Evolutionary conservation across 129 eudicot species (phyloP).

Genomic region (Kitagawia praeruptora): DNA sequence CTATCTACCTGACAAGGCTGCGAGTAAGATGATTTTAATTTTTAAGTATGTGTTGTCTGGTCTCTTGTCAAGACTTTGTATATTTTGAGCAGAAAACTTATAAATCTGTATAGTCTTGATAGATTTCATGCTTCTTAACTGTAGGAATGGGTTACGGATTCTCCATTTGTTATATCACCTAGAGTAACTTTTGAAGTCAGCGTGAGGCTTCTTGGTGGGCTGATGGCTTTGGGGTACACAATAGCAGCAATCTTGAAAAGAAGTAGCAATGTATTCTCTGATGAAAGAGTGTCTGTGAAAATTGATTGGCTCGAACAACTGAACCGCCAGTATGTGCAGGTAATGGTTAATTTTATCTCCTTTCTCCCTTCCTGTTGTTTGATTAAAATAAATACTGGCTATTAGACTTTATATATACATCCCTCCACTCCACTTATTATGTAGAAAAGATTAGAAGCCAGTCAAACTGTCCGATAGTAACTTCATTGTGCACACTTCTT

Average conservation of each 20-base stretch:
- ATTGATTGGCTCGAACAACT: constrained; percentile 90
- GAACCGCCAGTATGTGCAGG: constrained; percentile 85
- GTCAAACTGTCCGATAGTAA: not conserved
- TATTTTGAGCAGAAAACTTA: not conserved
- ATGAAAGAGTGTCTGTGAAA: constrained; percentile 76
- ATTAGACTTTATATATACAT: not conserved
- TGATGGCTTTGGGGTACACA: constrained; percentile 98
- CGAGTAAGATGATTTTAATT: too few relatives aligned
- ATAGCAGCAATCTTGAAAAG: constrained; percentile 89
- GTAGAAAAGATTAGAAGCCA: not conserved
- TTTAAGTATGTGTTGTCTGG: too few relatives aligned
- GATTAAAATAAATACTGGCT: not conserved
- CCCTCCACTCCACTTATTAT: not conserved
- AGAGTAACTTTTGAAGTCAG: constrained; percentile 96
- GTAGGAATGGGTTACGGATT: constrained; percentile 90
- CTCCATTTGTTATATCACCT: constrained; percentile 93
- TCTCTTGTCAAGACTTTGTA: not conserved
- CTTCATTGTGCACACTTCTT: not conserved
- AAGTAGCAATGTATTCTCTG: constrained; percentile 75
- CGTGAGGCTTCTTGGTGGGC: constrained; percentile 94
- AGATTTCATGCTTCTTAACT: constrained; percentile 13
- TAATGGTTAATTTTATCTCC: constrained; percentile 3
- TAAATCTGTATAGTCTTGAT: not conserved
- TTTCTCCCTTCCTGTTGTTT: not conserved
- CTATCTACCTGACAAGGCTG: too few relatives aligned